A percentile compares a stretch with the other conserved stretches of the same genome.
Conservation (phyloP, 257 asterid genomes). For the Solanum virginianum region DNA sequence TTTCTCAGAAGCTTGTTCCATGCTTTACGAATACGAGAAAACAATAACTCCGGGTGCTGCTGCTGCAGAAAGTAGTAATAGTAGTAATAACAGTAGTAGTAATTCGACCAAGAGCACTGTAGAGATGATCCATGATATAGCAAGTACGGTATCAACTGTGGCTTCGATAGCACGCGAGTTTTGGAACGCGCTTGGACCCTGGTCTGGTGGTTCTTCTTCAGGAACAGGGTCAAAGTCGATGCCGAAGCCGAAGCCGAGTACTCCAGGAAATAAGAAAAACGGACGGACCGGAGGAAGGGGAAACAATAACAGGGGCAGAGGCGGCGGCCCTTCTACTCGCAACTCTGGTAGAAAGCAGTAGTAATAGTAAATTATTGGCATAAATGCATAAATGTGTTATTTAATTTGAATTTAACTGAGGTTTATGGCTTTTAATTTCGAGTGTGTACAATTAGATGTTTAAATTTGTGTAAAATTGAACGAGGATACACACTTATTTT, state of each 20-base stretch:
- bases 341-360: background rate
- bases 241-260: too few relatives aligned
- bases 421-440: accelerated
- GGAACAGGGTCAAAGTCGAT: background rate
- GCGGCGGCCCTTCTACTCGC: background rate
- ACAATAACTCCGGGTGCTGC: too few relatives aligned
- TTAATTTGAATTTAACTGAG: too few relatives aligned
- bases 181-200: background rate
- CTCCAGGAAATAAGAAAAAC: background rate
- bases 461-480: too few relatives aligned
- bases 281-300: background rate
- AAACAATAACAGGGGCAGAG: background rate
- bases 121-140: background rate
- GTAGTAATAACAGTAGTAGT: background rate
- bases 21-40: background rate
- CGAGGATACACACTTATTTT: too few relatives aligned
- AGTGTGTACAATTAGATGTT: too few relatives aligned
- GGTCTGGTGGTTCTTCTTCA: background rate
- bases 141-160: background rate
- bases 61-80: background rate
- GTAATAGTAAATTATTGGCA: too few relatives aligned
- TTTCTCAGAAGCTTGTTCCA: background rate
- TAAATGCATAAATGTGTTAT: too few relatives aligned
- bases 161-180: background rate
- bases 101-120: background rate